phyloP scores from a whole-genome alignment of 306 rosid species.

The Abrus precatorius region DNA sequence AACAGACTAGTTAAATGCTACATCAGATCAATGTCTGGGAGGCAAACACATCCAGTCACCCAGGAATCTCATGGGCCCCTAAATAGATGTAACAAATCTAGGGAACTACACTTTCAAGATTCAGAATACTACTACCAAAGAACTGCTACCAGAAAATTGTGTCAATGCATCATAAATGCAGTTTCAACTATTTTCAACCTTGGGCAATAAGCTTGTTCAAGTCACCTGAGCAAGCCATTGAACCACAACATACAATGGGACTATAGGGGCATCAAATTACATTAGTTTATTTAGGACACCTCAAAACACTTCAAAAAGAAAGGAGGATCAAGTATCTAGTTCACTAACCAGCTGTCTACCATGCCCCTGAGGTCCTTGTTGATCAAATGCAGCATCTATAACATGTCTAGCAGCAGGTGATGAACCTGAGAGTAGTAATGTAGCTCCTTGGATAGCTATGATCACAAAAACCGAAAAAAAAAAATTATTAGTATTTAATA shows the following conservation, averaged over 20 bases:
- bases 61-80: not conserved
- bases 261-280: conserved; percentile 1
- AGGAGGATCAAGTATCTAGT: conserved; percentile 3
- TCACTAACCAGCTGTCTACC: conserved; percentile 87
- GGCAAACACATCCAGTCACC: conserved; percentile 14
- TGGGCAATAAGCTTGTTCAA: conserved; percentile 7
- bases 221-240: not conserved
- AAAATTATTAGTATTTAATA: conserved; percentile 10
- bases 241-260: not conserved
- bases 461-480: conserved; percentile 38
- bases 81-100: not conserved
- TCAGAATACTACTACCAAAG: not conserved
- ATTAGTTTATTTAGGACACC: not conserved
- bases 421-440: conserved; percentile 65
- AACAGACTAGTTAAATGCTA: conserved; percentile 7
- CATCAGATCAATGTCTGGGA: conserved; percentile 10
- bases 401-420: conserved; percentile 81
- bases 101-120: not conserved
- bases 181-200: conserved; percentile 9
- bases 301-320: conserved; percentile 15
- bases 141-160: conserved; percentile 28
- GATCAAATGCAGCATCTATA: conserved; percentile 74
- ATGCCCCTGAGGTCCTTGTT: conserved; percentile 78
- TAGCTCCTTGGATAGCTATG: conserved; percentile 78
- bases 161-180: conserved; percentile 20